A percentile compares a stretch with the other conserved stretches of the same genome.
phyloP scores from a whole-genome alignment of 345 rosid genomes.

The Turnera subulata region DNA sequence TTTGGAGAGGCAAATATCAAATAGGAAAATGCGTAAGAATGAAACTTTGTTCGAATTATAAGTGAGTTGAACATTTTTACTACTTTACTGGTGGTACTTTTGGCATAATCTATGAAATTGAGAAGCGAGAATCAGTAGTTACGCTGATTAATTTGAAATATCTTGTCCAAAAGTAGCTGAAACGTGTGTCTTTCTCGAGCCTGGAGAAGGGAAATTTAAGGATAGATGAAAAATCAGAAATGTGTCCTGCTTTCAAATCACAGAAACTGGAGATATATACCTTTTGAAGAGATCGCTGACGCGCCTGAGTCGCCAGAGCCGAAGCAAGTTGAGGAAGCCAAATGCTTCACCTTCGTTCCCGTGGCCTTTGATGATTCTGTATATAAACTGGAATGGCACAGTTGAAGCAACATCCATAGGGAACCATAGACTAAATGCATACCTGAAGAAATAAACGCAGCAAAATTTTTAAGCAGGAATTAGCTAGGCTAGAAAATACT shows the following conservation, averaged over 20 bases:
- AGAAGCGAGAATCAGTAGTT: constrained; percentile 14
- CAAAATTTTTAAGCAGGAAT: too few relatives aligned
- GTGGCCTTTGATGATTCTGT: constrained; percentile 42
- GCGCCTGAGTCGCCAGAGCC: constrained; percentile 92
- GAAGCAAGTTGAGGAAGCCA: constrained; percentile 73
- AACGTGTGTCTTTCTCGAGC: constrained; percentile 77
- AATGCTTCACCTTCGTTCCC: constrained; percentile 35
- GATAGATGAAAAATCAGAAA: neutral
- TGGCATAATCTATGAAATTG: too few relatives aligned
- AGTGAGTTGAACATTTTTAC: too few relatives aligned
- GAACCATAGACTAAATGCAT: constrained; percentile 53
- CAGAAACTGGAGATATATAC: constrained; percentile 19
- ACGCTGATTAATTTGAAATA: constrained; percentile 60
- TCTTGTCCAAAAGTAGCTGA: constrained; percentile 71
- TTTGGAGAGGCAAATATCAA: too few relatives aligned
- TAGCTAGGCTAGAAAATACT: too few relatives aligned
- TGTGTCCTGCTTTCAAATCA: too few relatives aligned
- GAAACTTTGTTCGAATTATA: too few relatives aligned
- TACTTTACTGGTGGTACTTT: too few relatives aligned
- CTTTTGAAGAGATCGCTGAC: constrained; percentile 68
- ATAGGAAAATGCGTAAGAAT: too few relatives aligned
- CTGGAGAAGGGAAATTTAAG: constrained; percentile 26
- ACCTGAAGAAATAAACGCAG: constrained; percentile 32
- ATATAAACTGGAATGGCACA: constrained; percentile 56
- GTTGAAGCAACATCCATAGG: constrained; percentile 87